Base-by-base conservation (phyloP, 1,284 basidiomycete genomes). In the Hemileia vastatrix region DNA sequence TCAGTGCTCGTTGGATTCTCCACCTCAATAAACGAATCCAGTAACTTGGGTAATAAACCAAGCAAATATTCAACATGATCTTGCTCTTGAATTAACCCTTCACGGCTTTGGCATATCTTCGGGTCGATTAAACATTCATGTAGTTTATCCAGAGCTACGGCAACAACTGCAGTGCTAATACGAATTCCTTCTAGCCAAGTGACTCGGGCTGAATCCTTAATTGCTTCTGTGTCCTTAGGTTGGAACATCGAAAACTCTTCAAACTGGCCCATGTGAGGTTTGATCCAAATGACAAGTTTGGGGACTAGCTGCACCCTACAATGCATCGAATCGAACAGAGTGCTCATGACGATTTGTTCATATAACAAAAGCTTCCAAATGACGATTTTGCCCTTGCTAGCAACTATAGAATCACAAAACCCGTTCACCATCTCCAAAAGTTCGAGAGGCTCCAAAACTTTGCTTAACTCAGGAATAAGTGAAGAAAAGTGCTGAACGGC, bases 341-440 rank as follows among this genome's bases (percentile, higher is more conserved):
- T 86, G 11, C 87, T 86, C 71, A 88, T 88, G 43, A 91, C 87
- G 60, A 97, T 83, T 72, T 95, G 90, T 47, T 93, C 80, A 71
- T 94, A 89, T 82, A 95, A 86, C 66, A 95, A 85, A 54, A 97
- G 81, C 77, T 93, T 94, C 86, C 91, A 93, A 54, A 93, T 85
- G 45, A 88, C 83, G 64, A 93, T 79, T 75, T 88, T 91, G 43
- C 92, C 91, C 74, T 88, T 91, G 36, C 81, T 83, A 6, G 83
- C 81, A 11, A 83, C 83, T 60, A 93, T 82, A 6, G 90, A 84
- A 68, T 92, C 91, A 5, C 89, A 87, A 76, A 97, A 97, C 1
- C 75, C 73, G 48, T 90, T 91, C 15, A 86, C 86, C 66, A 91
- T 83, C 15, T 87, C 84, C 19, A 91, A 87, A 4, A 94, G 83